phyloP scores from a whole-genome alignment of 768 basidiomycete species.

The Hypholoma sublateritium region DNA sequence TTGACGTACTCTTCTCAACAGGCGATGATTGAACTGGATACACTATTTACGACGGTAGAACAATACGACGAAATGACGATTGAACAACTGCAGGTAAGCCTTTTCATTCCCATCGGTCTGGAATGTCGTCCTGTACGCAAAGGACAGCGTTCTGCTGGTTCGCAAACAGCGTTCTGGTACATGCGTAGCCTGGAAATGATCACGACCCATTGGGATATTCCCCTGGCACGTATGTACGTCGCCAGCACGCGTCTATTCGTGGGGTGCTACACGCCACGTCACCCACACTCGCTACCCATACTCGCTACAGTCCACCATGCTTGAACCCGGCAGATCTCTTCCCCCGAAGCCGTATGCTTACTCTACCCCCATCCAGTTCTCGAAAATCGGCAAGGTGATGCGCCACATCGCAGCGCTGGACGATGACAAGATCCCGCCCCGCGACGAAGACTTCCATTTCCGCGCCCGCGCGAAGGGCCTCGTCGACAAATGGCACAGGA shows the following conservation, averaged over 20 bases:
- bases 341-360: background rate
- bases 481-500: conserved; percentile 68
- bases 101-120: background rate
- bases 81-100: conserved; percentile 56
- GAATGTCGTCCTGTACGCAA: background rate
- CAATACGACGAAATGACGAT: conserved; percentile 76
- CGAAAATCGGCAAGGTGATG: conserved; percentile 87
- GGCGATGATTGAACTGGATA: conserved; percentile 78
- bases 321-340: no score
- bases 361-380: conserved; percentile 46
- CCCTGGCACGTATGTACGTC: no score
- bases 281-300: no score
- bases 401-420: conserved; percentile 71
- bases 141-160: background rate
- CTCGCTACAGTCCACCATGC: no score
- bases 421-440: conserved; percentile 59
- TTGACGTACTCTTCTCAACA: conserved; percentile 23
- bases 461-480: conserved; percentile 66
- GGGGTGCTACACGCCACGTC: no score
- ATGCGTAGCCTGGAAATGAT: no score
- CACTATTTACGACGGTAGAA: conserved; percentile 76
- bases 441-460: conserved; percentile 66
- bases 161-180: no score
- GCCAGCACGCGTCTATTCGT: no score
- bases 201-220: no score